Evolutionary conservation across 805 yeast species (phyloP), one percentile per base, ranked within the genome.

Genomic region (Groenewaldozyma salmanticensis): DNA sequence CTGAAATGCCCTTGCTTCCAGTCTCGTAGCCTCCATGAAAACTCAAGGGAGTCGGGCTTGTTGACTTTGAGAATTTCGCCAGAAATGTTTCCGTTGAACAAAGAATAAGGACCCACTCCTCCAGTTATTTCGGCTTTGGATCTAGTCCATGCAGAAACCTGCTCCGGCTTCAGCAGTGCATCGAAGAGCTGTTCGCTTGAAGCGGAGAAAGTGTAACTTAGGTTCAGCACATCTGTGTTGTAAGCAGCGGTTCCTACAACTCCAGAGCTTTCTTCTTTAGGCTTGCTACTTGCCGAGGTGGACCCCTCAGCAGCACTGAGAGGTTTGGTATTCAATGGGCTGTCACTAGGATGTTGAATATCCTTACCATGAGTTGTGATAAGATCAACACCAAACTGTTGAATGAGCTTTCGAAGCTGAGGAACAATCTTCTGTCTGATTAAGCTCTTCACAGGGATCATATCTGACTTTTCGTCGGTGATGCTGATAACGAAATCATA

Each of bases 1-100:
- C 96, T 92, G 57, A 55, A 80, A 59, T 85, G 92, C 29, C 82
- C 94, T n/a, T 64, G 62, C 57, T 81, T 81, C 99, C 99, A 92
- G 53, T 80, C 83, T 33, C 71, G 75, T 48, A 92, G 69, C 60
- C 96, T 75, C 99, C 99, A 92, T 22, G 72, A 62, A 72, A 83
- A 79, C 11, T 68, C 75, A 42, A 92, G 77, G 39, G 64, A 65
- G 52, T 75, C 71, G 56, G 74, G 74, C 40, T 70, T 67, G n/a
- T 67, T 72, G 45, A 84, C 67, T 50, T 73, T 76, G 33, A 71
- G 52, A 48, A 86, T 66, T 54, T 75, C 74, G 39, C 96, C 95
- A 15, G 71, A 59, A 39, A 92, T 79, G 45, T 86, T 85, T 13
- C 96, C 96, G 11, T 95, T 94, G 58, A 92, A 92, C 43, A 92